These are phyloP conservation scores for Fusarium sp. DNA, from an alignment of 2,329 filamentous ascomycete species.

Conservation along the genomic window DNA sequence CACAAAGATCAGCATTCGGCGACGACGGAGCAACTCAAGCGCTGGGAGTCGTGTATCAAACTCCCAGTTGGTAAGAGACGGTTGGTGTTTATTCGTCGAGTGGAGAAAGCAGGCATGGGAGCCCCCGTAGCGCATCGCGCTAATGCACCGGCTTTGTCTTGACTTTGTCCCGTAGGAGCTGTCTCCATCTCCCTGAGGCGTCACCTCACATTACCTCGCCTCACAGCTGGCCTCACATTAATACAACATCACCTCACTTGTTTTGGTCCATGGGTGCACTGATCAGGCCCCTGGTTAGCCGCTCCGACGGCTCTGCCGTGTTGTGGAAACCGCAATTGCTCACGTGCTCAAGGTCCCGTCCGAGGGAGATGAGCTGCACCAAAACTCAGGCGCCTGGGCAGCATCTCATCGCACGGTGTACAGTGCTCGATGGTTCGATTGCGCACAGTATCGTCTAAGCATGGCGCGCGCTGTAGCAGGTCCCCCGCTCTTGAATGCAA, in stretches of 20 bases:
- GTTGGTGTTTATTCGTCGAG: constrained; percentile 16
- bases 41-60: background rate
- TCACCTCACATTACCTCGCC: constrained; percentile 28
- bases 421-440: background rate
- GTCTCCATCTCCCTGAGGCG: constrained; percentile 19
- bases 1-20: background rate
- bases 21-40: background rate
- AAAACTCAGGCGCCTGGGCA: background rate
- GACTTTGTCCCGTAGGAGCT: constrained; percentile 26
- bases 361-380: constrained; percentile 1
- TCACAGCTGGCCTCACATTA: constrained; percentile 29
- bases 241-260: constrained; percentile 18
- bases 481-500: constrained; percentile 35
- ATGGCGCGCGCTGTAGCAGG: constrained; percentile 31
- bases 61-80: constrained; percentile 2
- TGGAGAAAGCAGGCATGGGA: constrained; percentile 21
- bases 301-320: background rate
- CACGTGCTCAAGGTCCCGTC: background rate
- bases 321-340: background rate
- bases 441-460: constrained; percentile 16
- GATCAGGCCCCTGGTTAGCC: background rate
- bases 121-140: constrained; percentile 28
- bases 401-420: background rate
- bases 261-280: background rate
- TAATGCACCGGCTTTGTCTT: constrained; percentile 43